Percentiles rank a stretch among this genome's conserved stretches.
phyloP scores from a whole-genome alignment of 768 basidiomycete genomes.

The Austroboletus festivus region DNA sequence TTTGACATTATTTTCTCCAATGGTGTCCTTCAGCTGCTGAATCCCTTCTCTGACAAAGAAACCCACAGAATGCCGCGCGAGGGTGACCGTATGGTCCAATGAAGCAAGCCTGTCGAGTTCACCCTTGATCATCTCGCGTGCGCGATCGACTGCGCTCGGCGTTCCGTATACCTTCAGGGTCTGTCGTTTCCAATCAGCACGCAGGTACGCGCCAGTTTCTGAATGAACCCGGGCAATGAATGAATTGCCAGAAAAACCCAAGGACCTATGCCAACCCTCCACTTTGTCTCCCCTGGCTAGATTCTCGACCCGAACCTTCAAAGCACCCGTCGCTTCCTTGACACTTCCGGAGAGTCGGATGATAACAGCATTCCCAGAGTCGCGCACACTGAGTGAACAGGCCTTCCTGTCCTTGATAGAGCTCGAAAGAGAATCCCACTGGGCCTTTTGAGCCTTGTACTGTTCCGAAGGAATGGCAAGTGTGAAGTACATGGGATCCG shows the following conservation, averaged over 20 bases:
- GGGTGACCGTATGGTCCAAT: slow-evolving; percentile 38
- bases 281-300: slow-evolving; percentile 50
- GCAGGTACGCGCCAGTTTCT: slow-evolving; percentile 42
- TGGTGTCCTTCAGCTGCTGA: slow-evolving; percentile 45
- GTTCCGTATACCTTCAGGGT: slow-evolving; percentile 48
- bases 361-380: slow-evolving; percentile 26
- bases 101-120: slow-evolving; percentile 48
- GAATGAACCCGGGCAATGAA: slow-evolving; percentile 36
- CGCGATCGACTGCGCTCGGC: slow-evolving; percentile 36
- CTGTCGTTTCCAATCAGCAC: slow-evolving; percentile 44
- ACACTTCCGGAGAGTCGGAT: slow-evolving; percentile 50
- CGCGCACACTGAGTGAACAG: slow-evolving; percentile 32
- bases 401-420: slow-evolving; percentile 36
- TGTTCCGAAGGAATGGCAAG: slow-evolving; percentile 47
- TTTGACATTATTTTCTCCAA: slow-evolving; percentile 53
- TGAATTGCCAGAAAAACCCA: slow-evolving; percentile 25
- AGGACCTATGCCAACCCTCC: slow-evolving; percentile 48
- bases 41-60: slow-evolving; percentile 53
- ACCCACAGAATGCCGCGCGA: slow-evolving; percentile 41
- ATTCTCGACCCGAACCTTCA: slow-evolving; percentile 60
- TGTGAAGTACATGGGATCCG: slow-evolving; percentile 49
- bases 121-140: slow-evolving; percentile 41
- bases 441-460: slow-evolving; percentile 46
- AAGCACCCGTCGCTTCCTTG: slow-evolving; percentile 49
- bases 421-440: slow-evolving; percentile 46